Conservation (phyloP, 768 basidiomycete genomes). For the Boletus patriciae region DNA sequence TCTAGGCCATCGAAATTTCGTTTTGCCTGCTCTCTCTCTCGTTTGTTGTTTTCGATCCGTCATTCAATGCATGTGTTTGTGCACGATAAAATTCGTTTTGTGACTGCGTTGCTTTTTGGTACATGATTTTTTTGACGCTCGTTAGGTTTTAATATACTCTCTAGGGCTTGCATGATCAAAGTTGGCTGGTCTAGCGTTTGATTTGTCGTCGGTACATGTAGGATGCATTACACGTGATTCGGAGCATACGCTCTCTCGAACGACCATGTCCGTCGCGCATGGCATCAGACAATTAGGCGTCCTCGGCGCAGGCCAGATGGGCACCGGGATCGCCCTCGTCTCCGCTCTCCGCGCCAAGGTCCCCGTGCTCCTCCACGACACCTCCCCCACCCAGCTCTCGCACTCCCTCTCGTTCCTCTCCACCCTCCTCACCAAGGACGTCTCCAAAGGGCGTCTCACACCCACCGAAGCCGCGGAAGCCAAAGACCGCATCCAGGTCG, state of each 20-base stretch:
- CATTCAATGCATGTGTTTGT: conserved; percentile 3
- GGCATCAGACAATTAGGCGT: conserved; percentile 76
- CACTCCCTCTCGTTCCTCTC: conserved; percentile 75
- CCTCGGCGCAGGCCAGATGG: conserved; percentile 86
- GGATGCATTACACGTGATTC: conserved; percentile 14
- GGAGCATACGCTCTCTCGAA: background rate
- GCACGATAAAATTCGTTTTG: conserved; percentile 18
- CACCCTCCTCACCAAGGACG: conserved; percentile 85
- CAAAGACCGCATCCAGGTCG: conserved; percentile 59
- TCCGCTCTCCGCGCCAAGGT: conserved; percentile 83
- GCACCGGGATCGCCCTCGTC: conserved; percentile 89
- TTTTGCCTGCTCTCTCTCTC: conserved; percentile 20
- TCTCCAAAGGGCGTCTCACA: conserved; percentile 75
- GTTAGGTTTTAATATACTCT: conserved; percentile 7
- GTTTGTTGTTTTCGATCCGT: conserved; percentile 17
- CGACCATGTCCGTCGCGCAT: conserved; percentile 51
- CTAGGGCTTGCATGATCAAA: conserved; percentile 13
- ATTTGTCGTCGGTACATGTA: conserved; percentile 2
- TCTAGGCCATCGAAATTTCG: conserved; percentile 12
- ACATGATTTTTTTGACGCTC: conserved; percentile 20
- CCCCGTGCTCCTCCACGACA: conserved; percentile 83
- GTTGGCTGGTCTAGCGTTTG: conserved; percentile 21
- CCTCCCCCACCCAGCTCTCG: conserved; percentile 67
- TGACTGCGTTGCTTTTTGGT: conserved; percentile 18
- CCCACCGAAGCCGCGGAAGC: conserved; percentile 72